Evolutionary conservation across 2,329 filamentous ascomycete species (phyloP).

Genomic region (Alternaria conjuncta): DNA sequence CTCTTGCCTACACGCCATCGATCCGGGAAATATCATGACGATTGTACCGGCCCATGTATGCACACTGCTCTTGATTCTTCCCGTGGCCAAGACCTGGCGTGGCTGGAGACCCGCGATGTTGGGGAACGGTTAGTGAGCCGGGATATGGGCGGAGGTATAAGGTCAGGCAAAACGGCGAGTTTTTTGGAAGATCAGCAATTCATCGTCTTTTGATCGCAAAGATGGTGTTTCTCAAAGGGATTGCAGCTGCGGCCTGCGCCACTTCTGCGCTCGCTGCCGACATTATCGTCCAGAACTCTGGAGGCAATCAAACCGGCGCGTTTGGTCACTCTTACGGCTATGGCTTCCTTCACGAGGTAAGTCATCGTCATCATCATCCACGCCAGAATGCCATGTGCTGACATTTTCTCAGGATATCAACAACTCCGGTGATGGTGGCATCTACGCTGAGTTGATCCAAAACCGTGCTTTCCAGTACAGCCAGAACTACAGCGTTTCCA

Average conservation of each 20-base stretch:
- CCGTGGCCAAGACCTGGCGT: slow-evolving; percentile 14
- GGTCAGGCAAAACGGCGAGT: neutral
- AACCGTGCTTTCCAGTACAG: slow-evolving; percentile 73
- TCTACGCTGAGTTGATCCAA: slow-evolving; percentile 73
- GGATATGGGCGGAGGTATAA: slow-evolving; percentile 6
- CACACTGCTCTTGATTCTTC: slow-evolving; percentile 10
- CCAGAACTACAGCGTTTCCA: slow-evolving; percentile 29
- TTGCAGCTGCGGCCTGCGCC: slow-evolving; percentile 31
- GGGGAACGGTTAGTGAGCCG: neutral
- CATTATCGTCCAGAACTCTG: slow-evolving; percentile 33
- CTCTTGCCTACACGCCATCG: slow-evolving; percentile 1
- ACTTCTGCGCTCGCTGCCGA: slow-evolving; percentile 32
- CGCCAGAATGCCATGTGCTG: neutral
- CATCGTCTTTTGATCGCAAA: slow-evolving; percentile 18
- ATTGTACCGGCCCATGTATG: slow-evolving; percentile 6
- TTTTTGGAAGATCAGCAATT: slow-evolving; percentile 2
- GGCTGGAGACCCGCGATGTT: slow-evolving; percentile 3
- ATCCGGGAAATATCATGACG: slow-evolving; percentile 14
- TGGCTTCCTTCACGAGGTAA: slow-evolving; percentile 41
- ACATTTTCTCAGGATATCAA: slow-evolving; percentile 55
- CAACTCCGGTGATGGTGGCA: slow-evolving; percentile 73
- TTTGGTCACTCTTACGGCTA: slow-evolving; percentile 39
- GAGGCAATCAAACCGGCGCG: slow-evolving; percentile 38
- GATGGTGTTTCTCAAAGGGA: slow-evolving; percentile 28
- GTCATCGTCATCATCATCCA: neutral